Evolutionary conservation across 208 protist species (phyloP).

Genomic region (Leishmania aethiopica): DNA sequence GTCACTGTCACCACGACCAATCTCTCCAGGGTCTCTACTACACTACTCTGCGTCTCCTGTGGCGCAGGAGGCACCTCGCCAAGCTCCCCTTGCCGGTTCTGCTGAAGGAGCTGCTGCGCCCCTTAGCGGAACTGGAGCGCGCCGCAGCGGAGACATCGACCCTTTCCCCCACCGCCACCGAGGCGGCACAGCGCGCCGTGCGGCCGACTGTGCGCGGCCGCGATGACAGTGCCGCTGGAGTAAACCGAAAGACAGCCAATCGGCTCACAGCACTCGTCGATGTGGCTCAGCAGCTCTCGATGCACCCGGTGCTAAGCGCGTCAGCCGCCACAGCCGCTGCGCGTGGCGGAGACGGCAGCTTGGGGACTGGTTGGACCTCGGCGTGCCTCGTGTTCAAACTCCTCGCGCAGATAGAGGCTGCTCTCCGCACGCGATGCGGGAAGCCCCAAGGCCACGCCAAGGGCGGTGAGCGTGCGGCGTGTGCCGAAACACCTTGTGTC

Average conservation of each 20-base stretch:
- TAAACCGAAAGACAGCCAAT: not conserved
- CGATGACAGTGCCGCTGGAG: not conserved
- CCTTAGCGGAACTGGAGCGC: conserved; percentile 18
- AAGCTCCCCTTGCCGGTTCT: not conserved
- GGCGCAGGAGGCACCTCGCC: not conserved
- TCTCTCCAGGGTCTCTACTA: conserved; percentile 5
- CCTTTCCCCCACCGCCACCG: not conserved
- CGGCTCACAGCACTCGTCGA: conserved; percentile 1
- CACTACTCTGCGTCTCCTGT: conserved; percentile 10
- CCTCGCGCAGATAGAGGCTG: not conserved
- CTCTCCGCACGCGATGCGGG: not conserved
- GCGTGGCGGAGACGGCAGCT: not conserved
- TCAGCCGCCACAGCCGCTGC: not conserved
- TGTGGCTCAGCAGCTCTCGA: conserved; percentile 4
- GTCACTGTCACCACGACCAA: not conserved
- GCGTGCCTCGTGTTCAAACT: not conserved
- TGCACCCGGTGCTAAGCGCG: conserved; percentile 1
- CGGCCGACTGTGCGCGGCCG: not conserved
- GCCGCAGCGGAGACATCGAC: not conserved
- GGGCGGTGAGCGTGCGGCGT: not conserved
- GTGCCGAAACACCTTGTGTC: too few species aligned
- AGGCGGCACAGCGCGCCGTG: not conserved
- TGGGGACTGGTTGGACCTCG: not conserved
- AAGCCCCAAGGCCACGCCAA: too few species aligned
- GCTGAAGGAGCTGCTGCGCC: conserved; percentile 20